Evolutionary conservation across 2,329 filamentous ascomycete species (phyloP).

Genomic region (Verticillium klebahnii): DNA sequence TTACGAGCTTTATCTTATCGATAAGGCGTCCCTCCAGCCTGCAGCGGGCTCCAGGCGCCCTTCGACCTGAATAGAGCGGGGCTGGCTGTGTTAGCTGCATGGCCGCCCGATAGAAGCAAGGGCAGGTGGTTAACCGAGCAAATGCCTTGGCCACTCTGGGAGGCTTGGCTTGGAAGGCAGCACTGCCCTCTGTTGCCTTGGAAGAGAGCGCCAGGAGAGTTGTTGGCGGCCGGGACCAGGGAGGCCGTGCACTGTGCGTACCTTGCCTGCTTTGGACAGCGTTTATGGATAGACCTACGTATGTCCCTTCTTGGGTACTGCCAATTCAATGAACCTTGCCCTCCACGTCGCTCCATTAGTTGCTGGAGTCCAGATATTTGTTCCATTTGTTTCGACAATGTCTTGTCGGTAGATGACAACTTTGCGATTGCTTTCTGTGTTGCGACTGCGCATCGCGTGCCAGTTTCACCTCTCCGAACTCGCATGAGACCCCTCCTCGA

Average conservation of each 20-base stretch:
- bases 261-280: background rate
- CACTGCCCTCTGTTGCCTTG: background rate
- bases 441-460: slow-evolving; percentile 5
- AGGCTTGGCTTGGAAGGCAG: background rate
- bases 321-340: background rate
- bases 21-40: slow-evolving; percentile 4
- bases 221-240: background rate
- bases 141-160: background rate
- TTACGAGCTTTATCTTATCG: slow-evolving; percentile 13
- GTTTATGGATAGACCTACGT: background rate
- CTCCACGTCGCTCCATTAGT: background rate
- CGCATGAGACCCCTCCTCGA: slow-evolving; percentile 2
- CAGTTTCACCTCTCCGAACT: background rate
- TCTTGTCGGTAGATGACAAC: background rate
- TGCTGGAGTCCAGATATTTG: background rate
- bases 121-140: too few species aligned
- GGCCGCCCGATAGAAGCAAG: background rate
- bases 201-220: background rate
- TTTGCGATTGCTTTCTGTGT: background rate
- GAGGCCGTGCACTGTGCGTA: background rate
- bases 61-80: background rate
- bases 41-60: background rate
- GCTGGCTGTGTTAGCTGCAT: background rate
- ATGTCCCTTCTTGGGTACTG: background rate
- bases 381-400: background rate